Conservation (phyloP, 2,329 filamentous ascomycete genomes). For the Fusarium sp. region DNA sequence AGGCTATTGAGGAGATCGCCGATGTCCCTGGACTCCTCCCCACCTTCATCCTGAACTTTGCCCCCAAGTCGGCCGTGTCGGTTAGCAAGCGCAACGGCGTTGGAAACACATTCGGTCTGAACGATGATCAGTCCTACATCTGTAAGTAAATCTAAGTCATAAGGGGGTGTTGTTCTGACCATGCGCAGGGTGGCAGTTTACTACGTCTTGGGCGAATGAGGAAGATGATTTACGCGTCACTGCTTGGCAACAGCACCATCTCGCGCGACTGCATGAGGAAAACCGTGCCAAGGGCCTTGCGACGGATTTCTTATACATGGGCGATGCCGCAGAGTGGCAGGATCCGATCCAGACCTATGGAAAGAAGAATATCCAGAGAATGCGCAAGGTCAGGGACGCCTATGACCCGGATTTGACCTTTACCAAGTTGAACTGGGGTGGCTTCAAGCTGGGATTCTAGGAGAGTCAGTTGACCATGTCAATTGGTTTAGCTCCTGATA, state of each 20-base stretch:
- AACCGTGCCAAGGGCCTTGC: constrained; percentile 48
- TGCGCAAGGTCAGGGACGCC: constrained; percentile 44
- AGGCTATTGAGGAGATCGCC: constrained; percentile 42
- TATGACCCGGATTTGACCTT: constrained; percentile 51
- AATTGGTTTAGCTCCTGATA: not conserved
- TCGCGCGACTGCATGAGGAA: constrained; percentile 46
- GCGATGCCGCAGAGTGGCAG: constrained; percentile 50
- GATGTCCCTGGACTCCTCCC: constrained; percentile 13
- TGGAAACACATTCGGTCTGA: constrained; percentile 20
- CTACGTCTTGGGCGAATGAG: constrained; percentile 51
- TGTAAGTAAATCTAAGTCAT: not conserved
- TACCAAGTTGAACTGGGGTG: constrained; percentile 50
- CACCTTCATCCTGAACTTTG: constrained; percentile 14
- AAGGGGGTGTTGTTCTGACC: not conserved
- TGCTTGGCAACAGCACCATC: constrained; percentile 44
- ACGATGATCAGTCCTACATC: constrained; percentile 9
- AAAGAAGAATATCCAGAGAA: constrained; percentile 47
- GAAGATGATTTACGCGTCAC: constrained; percentile 52
- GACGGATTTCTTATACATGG: constrained; percentile 44
- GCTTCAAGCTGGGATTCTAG: constrained; percentile 44
- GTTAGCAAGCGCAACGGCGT: constrained; percentile 14
- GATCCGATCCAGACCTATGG: constrained; percentile 50
- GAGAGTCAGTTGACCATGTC: not conserved
- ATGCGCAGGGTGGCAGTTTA: constrained; percentile 52
- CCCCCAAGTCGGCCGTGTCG: not conserved